A percentile compares a stretch with the other conserved stretches of the same genome.
Conservation (phyloP, 1,284 basidiomycete genomes). For the Leccinum griseonigrum region DNA sequence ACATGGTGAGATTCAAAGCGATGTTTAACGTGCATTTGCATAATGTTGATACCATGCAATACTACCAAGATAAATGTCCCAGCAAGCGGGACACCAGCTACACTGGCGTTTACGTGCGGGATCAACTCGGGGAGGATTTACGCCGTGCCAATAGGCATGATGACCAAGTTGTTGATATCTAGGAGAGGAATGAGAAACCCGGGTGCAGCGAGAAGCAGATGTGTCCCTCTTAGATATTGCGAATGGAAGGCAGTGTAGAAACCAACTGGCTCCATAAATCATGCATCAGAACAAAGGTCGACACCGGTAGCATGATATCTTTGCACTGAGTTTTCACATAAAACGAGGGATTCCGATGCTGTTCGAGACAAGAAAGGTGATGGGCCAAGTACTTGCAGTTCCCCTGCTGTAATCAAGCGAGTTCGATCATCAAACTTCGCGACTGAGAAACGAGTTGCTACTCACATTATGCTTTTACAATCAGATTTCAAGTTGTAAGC, state of each 20-base stretch:
- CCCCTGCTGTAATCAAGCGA: neutral
- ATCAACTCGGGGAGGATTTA: neutral
- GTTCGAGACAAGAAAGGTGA: neutral
- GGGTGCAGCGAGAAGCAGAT: neutral
- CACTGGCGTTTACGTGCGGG: neutral
- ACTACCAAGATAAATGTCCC: neutral
- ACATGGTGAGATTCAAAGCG: neutral
- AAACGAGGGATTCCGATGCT: neutral
- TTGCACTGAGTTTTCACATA: neutral
- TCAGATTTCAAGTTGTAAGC: too few species aligned
- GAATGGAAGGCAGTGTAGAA: neutral
- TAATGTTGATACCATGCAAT: neutral
- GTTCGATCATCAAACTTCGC: too few species aligned
- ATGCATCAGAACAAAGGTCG: neutral
- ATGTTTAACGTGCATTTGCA: neutral
- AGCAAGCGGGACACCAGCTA: neutral
- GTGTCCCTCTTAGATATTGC: neutral
- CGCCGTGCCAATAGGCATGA: neutral
- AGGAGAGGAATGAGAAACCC: neutral
- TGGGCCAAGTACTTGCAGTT: neutral
- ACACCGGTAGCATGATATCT: neutral
- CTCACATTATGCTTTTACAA: too few species aligned
- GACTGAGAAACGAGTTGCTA: too few species aligned
- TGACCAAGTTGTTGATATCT: neutral
- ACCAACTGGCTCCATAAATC: neutral